A percentile compares a stretch with the other conserved stretches of the same genome.
phyloP scores from a whole-genome alignment of 78 protist species.

The Polysphondylium violaceum region DNA sequence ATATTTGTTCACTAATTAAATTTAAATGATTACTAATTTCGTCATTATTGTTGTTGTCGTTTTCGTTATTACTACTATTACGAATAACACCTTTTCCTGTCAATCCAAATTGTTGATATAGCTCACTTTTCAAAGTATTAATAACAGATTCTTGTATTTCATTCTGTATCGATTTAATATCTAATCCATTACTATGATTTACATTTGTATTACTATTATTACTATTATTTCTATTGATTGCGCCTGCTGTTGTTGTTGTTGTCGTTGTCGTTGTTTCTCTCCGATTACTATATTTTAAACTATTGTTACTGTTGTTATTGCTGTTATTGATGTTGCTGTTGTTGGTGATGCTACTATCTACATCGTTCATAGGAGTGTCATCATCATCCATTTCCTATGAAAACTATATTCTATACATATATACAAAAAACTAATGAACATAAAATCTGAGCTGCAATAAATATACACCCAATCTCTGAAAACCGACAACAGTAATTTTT shows the following conservation, averaged over 20 bases:
- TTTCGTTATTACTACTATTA: not conserved
- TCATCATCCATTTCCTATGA: not conserved
- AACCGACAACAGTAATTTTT: no score
- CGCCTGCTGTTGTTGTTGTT: not conserved
- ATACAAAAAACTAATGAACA: no score
- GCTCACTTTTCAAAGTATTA: not conserved
- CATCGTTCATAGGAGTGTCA: not conserved
- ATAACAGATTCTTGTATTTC: not conserved
- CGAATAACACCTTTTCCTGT: not conserved
- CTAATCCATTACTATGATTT: not conserved
- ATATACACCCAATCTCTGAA: no score
- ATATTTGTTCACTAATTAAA: conserved; percentile 4
- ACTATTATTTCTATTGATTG: conserved; percentile 6
- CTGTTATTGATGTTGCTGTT: not conserved
- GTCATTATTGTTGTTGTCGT: not conserved
- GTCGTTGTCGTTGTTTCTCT: not conserved
- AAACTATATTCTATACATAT: no score
- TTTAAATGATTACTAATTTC: not conserved
- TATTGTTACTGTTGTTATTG: not conserved
- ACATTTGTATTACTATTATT: not conserved
- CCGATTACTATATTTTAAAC: not conserved
- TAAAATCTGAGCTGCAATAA: no score
- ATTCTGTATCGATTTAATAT: not conserved
- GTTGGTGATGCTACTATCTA: not conserved
- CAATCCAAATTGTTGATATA: not conserved